phyloP scores from a whole-genome alignment of 2,329 filamentous ascomycete species.

The Penicillium sp. region DNA sequence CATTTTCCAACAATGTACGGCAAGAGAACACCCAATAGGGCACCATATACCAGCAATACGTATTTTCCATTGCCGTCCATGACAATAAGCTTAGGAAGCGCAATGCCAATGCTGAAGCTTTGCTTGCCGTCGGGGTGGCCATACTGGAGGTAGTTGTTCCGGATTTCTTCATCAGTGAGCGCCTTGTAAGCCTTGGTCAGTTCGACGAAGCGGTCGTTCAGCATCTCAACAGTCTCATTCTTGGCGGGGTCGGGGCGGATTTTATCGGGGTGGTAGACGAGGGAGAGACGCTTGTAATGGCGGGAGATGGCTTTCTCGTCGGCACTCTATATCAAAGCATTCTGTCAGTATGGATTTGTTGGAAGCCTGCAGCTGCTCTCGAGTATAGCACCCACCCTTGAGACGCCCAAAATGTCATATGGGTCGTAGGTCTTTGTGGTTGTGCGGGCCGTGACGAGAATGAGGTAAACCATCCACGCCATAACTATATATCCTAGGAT shows the following conservation, averaged over 20 bases:
- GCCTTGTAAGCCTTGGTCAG: conserved; percentile 98
- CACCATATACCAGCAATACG: conserved; percentile 84
- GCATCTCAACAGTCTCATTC: conserved; percentile 81
- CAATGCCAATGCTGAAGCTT: conserved; percentile 96
- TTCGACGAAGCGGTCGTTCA: conserved; percentile 90
- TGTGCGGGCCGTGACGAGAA: conserved; percentile 72
- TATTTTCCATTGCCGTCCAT: conserved; percentile 95
- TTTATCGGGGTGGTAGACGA: conserved; percentile 93
- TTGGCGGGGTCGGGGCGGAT: conserved; percentile 76
- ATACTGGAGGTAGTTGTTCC: conserved; percentile 95
- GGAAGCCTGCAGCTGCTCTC: neutral
- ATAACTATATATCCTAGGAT: conserved; percentile 79
- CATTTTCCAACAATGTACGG: conserved; percentile 93
- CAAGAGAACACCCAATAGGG: conserved; percentile 82
- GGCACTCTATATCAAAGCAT: conserved; percentile 58
- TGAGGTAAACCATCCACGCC: conserved; percentile 88
- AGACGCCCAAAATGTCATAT: conserved; percentile 87
- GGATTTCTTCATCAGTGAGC: conserved; percentile 92
- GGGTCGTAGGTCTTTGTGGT: conserved; percentile 88
- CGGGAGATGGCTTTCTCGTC: conserved; percentile 90
- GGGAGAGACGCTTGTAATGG: conserved; percentile 82
- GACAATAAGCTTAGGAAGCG: conserved; percentile 87
- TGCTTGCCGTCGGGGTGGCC: conserved; percentile 98
- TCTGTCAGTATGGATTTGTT: neutral
- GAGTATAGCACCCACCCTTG: conserved; percentile 60